Base-by-base conservation (phyloP, 2,329 filamentous ascomycete genomes). In the Pezicula carpinea region DNA sequence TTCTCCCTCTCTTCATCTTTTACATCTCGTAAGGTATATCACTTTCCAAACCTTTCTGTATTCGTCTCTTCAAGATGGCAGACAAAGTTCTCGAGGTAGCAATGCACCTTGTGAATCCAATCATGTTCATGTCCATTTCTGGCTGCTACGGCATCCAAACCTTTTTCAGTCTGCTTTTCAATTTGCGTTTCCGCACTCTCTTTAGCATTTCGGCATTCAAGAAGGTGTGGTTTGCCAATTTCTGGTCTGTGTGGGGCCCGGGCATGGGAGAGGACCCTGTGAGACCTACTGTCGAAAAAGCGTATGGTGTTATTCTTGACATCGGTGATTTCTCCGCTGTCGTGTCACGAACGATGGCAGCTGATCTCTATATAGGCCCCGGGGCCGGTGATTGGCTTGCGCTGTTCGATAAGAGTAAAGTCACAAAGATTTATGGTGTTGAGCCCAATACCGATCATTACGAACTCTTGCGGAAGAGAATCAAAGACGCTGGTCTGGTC, bases 361-460 rank as follows among this genome's bases (percentile, higher is more conserved):
- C 26, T 43, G 26, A 43, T n/a, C 4, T 34, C 32, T 8, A 14
- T 33, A n/a, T 17, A 33, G 82, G 82, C 3, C 74, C 82, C 1
- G 83, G 79, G 3, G 71, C 65, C 2, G 82, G 82, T 2, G 69
- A 80, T 60, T 84, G 80, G 80, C 73, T 78, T 3, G 69, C 75
- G 34, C 60, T 82, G 18, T 79, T 82, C 45, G 33, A 46, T 15
- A 36, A 42, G 2, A 31, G 23, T 19, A 47, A 54, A 33, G 39
- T 68, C 39, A 65, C 55, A 2, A 66, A 61, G 48, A 63, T 85
- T 36, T 83, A 79, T 55, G 83, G 82, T 46, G 73, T 86, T 4
- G 83, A 87, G 65, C 83, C 83, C 3, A 85, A 84, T 59, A 46
- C 60, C 0, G 71, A 69, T 31, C 75, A 78, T 45, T 77, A 82